Evolutionary conservation across 139 green algal genomes (phyloP).

Genomic region (Coelastrella sp.): DNA sequence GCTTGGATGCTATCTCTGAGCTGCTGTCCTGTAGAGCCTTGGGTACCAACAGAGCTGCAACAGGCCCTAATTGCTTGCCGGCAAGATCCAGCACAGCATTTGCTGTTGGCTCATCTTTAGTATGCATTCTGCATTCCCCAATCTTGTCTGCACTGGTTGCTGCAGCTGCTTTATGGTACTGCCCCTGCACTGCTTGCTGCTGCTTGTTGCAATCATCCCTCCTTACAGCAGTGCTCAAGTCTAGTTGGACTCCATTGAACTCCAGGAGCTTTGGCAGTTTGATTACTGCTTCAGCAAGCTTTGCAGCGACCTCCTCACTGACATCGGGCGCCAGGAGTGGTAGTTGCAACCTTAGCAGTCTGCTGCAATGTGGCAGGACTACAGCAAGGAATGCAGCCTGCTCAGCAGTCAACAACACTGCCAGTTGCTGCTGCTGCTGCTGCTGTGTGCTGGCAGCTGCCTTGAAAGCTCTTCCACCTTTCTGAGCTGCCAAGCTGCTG

Average conservation of each 20-base stretch:
- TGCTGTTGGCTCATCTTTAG: neutral
- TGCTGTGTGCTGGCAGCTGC: neutral
- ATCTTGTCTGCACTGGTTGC: neutral
- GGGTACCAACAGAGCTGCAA: neutral
- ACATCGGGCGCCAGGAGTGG: conserved; percentile 8
- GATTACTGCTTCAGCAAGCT: neutral
- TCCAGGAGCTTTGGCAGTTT: neutral
- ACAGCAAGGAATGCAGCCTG: neutral
- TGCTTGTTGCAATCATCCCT: neutral
- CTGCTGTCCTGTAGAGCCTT: neutral
- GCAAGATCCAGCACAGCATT: neutral
- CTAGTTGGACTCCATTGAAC: neutral
- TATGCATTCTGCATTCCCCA: neutral
- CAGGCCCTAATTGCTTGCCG: neutral
- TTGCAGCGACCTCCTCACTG: neutral
- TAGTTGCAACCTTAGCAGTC: neutral
- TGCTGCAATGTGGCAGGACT: neutral
- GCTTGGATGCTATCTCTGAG: neutral
- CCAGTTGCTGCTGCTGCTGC: neutral
- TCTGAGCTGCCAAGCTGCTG: neutral
- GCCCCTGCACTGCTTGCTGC: neutral
- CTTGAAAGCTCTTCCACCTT: too few species aligned
- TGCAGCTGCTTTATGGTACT: neutral
- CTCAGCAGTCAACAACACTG: neutral
- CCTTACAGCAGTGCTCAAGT: neutral